Conservation (phyloP, 345 rosid genomes). For the Geranium brycei region DNA sequence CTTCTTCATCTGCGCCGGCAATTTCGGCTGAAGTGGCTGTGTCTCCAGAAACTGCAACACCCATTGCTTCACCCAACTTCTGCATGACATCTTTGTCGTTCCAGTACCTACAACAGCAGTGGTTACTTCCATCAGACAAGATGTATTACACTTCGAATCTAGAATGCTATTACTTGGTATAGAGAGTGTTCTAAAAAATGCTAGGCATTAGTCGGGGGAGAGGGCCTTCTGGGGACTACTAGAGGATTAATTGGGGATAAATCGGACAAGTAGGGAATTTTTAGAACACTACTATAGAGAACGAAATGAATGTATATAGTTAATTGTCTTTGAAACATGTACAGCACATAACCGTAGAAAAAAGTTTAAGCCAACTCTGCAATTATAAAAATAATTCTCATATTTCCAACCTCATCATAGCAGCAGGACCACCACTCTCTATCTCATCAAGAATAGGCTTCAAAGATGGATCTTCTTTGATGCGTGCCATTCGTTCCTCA, state of each 20-base stretch:
- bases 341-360: not conserved
- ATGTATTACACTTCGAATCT: not conserved
- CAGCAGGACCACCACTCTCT: constrained; percentile 80
- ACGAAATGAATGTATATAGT: no score
- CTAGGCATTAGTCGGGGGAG: no score
- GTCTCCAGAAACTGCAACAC: constrained; percentile 61
- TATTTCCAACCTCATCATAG: constrained; percentile 77
- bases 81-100: constrained; percentile 70
- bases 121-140: not conserved
- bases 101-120: constrained; percentile 55
- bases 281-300: no score
- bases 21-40: constrained; percentile 49
- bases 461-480: constrained; percentile 81
- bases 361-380: not conserved
- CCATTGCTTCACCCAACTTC: constrained; percentile 97
- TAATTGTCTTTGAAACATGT: not conserved
- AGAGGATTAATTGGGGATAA: no score
- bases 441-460: constrained; percentile 88
- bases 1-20: constrained; percentile 43
- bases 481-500: constrained; percentile 72
- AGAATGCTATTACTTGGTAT: no score
- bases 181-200: no score
- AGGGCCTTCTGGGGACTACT: no score
- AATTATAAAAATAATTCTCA: not conserved
- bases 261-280: no score